Evolutionary conservation across 768 basidiomycete species (phyloP).

Genomic region (Mycena capillaripes): DNA sequence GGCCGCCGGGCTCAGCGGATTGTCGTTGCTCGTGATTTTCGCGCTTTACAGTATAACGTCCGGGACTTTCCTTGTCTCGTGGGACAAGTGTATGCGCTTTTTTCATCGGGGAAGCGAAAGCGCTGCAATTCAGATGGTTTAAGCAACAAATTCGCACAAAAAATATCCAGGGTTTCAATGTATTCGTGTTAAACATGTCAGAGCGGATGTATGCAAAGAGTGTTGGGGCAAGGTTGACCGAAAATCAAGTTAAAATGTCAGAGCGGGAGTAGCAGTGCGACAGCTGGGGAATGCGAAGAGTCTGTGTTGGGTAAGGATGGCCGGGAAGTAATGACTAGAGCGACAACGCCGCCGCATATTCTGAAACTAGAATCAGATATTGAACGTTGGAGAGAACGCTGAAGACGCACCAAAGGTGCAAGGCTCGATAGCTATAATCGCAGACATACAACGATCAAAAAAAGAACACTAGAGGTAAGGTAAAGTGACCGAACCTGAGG

Average conservation of each 20-base stretch:
- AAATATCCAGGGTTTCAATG: no score
- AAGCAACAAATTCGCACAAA: neutral
- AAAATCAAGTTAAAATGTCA: no score
- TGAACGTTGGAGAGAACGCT: no score
- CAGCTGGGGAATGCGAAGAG: no score
- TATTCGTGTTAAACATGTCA: no score
- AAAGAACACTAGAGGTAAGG: neutral
- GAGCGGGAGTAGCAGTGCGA: no score
- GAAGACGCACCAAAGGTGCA: neutral
- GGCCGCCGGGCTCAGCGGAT: neutral
- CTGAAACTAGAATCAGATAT: neutral
- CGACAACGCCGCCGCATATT: neutral
- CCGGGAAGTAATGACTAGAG: no score
- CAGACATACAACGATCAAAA: neutral
- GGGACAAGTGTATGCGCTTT: neutral
- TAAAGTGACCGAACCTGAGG: neutral
- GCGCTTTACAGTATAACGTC: slow-evolving; percentile 2
- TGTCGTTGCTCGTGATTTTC: neutral
- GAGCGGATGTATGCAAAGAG: no score
- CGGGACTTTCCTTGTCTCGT: neutral
- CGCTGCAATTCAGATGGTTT: neutral
- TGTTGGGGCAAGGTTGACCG: no score
- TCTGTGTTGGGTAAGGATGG: no score
- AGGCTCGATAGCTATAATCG: neutral
- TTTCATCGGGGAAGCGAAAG: neutral